Conservation (phyloP, 768 basidiomycete genomes). For the Rubroboletus satanas region DNA sequence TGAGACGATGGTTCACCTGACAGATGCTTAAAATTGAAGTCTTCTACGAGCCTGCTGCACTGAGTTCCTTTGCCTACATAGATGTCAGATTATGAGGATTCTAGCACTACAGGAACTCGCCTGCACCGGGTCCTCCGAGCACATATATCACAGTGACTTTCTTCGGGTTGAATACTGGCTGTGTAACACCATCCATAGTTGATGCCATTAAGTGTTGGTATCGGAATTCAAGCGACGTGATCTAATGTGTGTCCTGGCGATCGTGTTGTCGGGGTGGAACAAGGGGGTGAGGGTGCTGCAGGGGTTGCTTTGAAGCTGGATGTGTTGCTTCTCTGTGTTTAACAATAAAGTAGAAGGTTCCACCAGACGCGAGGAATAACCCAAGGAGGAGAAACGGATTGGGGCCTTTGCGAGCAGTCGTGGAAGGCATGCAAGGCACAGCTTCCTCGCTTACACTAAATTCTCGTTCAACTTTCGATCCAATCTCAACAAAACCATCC, state of each 20-base stretch:
- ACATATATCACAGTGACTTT: constrained; percentile 92
- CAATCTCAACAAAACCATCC: neutral
- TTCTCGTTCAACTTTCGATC: neutral
- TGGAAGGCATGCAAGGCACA: constrained; percentile 13
- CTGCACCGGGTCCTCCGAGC: constrained; percentile 95
- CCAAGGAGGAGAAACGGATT: constrained; percentile 62
- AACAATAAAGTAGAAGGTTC: constrained; percentile 51
- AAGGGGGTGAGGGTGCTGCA: constrained; percentile 62
- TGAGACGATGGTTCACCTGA: constrained; percentile 56
- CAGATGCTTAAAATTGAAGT: constrained; percentile 88
- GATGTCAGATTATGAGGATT: constrained; percentile 4
- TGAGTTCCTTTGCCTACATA: constrained; percentile 91
- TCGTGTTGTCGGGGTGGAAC: constrained; percentile 51
- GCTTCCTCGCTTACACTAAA: neutral
- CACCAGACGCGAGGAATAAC: constrained; percentile 54
- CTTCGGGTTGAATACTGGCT: constrained; percentile 50
- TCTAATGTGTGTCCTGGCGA: constrained; percentile 19
- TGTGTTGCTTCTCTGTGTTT: constrained; percentile 52
- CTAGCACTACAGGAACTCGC: constrained; percentile 37
- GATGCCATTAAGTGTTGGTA: constrained; percentile 15
- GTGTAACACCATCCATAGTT: neutral
- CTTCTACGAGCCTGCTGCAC: constrained; percentile 76
- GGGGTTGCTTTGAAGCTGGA: constrained; percentile 59
- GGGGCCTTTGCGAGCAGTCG: constrained; percentile 38
- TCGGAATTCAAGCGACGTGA: neutral